These are phyloP conservation scores for Saturnispora quitensis DNA, from an alignment of 805 yeast genomes.

Conservation along the genomic window DNA sequence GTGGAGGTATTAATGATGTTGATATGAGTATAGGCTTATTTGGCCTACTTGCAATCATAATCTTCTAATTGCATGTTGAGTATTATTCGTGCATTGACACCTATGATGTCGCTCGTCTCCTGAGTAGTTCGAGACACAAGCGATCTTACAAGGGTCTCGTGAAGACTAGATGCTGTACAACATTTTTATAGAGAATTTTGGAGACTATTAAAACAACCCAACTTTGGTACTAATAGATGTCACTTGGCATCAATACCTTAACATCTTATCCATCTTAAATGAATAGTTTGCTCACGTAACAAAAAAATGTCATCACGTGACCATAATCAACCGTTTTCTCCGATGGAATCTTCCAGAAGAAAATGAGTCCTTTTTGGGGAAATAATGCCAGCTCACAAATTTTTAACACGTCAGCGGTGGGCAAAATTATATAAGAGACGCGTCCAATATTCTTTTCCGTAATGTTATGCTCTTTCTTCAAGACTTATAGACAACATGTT, in stretches of 20 bases:
- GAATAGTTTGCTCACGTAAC: background rate
- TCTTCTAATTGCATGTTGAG: background rate
- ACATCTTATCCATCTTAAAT: too few species aligned
- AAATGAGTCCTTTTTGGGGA: background rate
- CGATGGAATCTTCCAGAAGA: background rate
- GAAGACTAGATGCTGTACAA: too few species aligned
- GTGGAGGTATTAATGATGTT: background rate
- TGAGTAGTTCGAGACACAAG: too few species aligned
- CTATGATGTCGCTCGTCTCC: too few species aligned
- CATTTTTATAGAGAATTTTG: too few species aligned
- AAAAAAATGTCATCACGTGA: background rate
- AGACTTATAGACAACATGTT: constrained; percentile 13
- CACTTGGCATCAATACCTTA: too few species aligned
- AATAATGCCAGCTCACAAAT: background rate
- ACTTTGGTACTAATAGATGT: too few species aligned
- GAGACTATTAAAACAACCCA: too few species aligned
- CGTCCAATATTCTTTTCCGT: background rate
- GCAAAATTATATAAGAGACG: constrained; percentile 2
- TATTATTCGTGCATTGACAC: too few species aligned
- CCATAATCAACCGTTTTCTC: background rate
- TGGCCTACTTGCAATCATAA: background rate
- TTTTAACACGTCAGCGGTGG: background rate
- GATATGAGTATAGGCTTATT: background rate
- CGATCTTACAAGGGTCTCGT: too few species aligned
- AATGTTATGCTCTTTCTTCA: background rate